phyloP scores from a whole-genome alignment of 2,329 filamentous ascomycete genomes.

The Chrysoporthe deuterocubensis region DNA sequence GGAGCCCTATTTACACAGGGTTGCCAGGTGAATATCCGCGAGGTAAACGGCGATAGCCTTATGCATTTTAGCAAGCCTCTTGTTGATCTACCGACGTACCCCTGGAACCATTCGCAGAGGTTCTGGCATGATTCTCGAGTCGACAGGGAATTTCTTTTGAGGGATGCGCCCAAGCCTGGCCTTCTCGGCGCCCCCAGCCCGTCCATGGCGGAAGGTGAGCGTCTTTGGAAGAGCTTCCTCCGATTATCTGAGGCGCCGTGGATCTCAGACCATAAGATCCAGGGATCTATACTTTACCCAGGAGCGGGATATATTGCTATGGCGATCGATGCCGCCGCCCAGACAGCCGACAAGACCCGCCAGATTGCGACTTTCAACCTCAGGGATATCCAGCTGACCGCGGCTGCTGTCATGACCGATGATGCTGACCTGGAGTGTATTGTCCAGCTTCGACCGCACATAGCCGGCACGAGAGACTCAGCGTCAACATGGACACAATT shows the following conservation, averaged over 20 bases:
- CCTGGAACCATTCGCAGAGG: constrained; percentile 48
- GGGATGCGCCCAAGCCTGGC: constrained; percentile 27
- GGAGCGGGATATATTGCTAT: constrained; percentile 21
- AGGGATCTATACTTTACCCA: constrained; percentile 16
- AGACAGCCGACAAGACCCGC: constrained; percentile 30
- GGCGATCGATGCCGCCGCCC: constrained; percentile 14
- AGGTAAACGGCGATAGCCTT: constrained; percentile 35
- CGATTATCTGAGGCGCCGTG: constrained; percentile 22
- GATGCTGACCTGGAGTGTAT: constrained; percentile 15
- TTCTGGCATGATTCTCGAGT: constrained; percentile 24
- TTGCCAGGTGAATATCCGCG: constrained; percentile 29
- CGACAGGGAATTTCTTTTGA: constrained; percentile 43
- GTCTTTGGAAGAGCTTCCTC: constrained; percentile 20
- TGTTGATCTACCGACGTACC: constrained; percentile 47
- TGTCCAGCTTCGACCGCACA: constrained; percentile 14
- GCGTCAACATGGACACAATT: constrained; percentile 18
- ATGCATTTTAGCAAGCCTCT: constrained; percentile 30
- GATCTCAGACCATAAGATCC: constrained; percentile 20
- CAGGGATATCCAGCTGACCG: constrained; percentile 14
- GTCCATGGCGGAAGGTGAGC: constrained; percentile 19
- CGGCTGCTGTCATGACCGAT: constrained; percentile 12
- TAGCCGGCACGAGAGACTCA: constrained; percentile 6
- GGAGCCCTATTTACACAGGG: constrained; percentile 14
- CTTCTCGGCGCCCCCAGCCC: constrained; percentile 16
- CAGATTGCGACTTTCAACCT: background rate